These are phyloP conservation scores for Globisporangium nunn DNA, from an alignment of 352 stramenopile species.

Conservation along the genomic window DNA sequence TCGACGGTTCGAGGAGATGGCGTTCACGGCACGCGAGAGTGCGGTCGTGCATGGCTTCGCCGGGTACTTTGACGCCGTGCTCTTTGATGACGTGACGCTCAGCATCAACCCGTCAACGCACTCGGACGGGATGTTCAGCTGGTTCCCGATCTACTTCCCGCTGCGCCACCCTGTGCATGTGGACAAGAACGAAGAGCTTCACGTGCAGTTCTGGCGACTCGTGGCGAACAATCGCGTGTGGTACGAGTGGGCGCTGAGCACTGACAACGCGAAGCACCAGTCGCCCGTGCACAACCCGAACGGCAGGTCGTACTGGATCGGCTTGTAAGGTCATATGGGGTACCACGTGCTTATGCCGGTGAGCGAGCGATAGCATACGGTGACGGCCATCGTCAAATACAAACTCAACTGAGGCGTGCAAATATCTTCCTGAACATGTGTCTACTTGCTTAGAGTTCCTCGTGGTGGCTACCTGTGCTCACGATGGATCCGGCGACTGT, in stretches of 20 bases:
- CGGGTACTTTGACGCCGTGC: constrained; percentile 93
- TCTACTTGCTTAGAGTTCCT: constrained; percentile 16
- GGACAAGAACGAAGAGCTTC: constrained; percentile 65
- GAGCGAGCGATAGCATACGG: no score
- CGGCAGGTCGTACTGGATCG: constrained; percentile 93
- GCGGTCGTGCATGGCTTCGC: constrained; percentile 92
- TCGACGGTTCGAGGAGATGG: constrained; percentile 54
- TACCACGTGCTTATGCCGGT: not conserved
- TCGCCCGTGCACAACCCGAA: constrained; percentile 96
- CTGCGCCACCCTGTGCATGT: constrained; percentile 88
- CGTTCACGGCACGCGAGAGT: constrained; percentile 42
- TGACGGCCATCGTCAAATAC: no score
- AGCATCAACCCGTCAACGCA: constrained; percentile 94
- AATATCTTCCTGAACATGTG: no score
- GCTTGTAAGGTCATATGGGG: constrained; percentile 51
- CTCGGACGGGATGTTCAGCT: constrained; percentile 98
- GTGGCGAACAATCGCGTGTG: constrained; percentile 89
- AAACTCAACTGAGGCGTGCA: no score
- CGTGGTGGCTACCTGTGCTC: constrained; percentile 11
- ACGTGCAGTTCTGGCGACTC: constrained; percentile 92
- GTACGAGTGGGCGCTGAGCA: constrained; percentile 96
- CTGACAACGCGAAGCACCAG: constrained; percentile 26
- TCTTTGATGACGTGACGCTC: constrained; percentile 92
- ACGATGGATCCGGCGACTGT: constrained; percentile 4
- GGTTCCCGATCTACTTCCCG: constrained; percentile 99